Percentiles rank a stretch among this genome's conserved stretches.
These are phyloP conservation scores for Cryptococcus sp. DNA, from an alignment of 1,284 basidiomycete species.

Conservation along the genomic window DNA sequence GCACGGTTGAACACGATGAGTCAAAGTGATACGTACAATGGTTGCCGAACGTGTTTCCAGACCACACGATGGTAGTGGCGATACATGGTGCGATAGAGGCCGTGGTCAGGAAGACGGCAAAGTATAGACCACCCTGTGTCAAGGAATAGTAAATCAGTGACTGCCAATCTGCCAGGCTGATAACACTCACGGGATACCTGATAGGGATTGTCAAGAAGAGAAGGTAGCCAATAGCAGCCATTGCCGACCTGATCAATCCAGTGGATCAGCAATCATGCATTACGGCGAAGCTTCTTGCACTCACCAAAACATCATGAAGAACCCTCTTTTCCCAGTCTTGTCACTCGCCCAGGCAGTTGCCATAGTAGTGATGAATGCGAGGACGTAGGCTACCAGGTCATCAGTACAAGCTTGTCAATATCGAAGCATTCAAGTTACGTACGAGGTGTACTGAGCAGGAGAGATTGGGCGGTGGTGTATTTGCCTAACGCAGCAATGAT, in stretches of 20 bases:
- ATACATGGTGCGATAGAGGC: constrained; percentile 53
- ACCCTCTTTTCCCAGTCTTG: constrained; percentile 46
- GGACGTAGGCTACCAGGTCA: constrained; percentile 50
- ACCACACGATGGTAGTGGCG: constrained; percentile 55
- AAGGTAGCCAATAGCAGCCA: constrained; percentile 54
- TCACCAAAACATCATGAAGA: constrained; percentile 55
- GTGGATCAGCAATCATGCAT: not conserved
- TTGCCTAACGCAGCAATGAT: constrained; percentile 53
- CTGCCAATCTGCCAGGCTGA: not conserved
- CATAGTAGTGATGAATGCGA: constrained; percentile 57
- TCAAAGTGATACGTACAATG: constrained; percentile 37
- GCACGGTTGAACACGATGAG: not conserved
- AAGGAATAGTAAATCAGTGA: not conserved
- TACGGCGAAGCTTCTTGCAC: constrained; percentile 2
- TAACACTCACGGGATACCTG: constrained; percentile 23
- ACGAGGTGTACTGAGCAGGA: constrained; percentile 53
- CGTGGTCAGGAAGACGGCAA: constrained; percentile 55
- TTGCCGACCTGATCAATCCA: constrained; percentile 23
- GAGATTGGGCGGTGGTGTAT: constrained; percentile 50
- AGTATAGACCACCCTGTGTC: constrained; percentile 49
- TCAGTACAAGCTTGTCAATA: not conserved
- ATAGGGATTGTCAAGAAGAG: constrained; percentile 48
- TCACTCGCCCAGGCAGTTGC: constrained; percentile 52
- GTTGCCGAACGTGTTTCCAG: constrained; percentile 52
- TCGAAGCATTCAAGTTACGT: constrained; percentile 15